Evolutionary conservation across 2,329 filamentous ascomycete species (phyloP).

Genomic region (Penicillium janthinellum): DNA sequence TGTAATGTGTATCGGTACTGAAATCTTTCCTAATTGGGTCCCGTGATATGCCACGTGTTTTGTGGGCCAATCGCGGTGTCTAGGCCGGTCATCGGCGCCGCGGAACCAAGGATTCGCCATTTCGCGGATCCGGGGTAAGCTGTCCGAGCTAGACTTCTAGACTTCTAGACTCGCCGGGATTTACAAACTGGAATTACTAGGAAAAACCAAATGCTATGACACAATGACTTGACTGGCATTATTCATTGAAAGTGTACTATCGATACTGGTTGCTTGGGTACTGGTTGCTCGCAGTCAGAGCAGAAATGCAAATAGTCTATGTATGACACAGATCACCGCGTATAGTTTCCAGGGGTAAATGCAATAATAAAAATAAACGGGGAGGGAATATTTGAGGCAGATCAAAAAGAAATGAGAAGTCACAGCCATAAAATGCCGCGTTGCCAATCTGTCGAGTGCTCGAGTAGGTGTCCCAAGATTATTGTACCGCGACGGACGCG

Average conservation of each 20-base stretch:
- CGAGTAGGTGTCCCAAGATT: background rate
- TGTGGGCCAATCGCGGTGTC: background rate
- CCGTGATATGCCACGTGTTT: slow-evolving; percentile 23
- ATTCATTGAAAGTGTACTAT: background rate
- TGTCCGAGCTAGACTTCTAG: slow-evolving; percentile 1
- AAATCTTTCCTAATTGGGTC: slow-evolving; percentile 5
- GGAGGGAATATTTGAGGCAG: background rate
- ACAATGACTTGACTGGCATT: background rate
- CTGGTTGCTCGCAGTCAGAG: background rate
- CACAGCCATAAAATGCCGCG: slow-evolving; percentile 12
- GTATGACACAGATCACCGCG: slow-evolving; percentile 7
- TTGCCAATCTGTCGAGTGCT: slow-evolving; percentile 14
- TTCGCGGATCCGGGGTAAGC: slow-evolving; percentile 28
- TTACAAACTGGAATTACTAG: background rate
- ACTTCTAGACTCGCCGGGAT: background rate
- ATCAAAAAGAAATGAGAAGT: slow-evolving; percentile 6
- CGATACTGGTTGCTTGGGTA: slow-evolving; percentile 3
- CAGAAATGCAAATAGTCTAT: slow-evolving; percentile 13
- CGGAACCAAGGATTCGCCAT: slow-evolving; percentile 19
- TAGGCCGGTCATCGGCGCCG: slow-evolving; percentile 2
- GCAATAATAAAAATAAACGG: slow-evolving; percentile 4
- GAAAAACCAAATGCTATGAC: background rate
- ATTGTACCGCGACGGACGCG: background rate
- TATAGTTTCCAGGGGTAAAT: slow-evolving; percentile 12
- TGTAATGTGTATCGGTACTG: background rate